A percentile compares a stretch with the other conserved stretches of the same genome.
Conservation (phyloP, 164 flowering plant genomes). For the Nymphaea colorata region DNA sequence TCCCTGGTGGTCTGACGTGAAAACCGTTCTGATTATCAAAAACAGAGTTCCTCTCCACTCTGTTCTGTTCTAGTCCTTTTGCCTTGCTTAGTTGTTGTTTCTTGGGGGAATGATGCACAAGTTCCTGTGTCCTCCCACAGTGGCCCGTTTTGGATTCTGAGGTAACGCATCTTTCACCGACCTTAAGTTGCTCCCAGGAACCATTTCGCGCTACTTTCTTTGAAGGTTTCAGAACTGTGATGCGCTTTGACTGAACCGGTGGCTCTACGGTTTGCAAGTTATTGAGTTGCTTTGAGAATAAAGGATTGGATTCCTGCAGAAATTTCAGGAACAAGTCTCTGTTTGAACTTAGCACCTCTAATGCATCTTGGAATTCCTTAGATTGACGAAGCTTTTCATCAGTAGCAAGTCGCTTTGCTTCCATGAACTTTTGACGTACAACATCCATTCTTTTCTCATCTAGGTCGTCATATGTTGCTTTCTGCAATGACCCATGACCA, state of each 20-base stretch:
- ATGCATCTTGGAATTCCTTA: constrained; percentile 81
- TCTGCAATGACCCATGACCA: constrained; percentile 27
- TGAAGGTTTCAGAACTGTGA: constrained; percentile 80
- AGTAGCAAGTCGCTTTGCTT: constrained; percentile 67
- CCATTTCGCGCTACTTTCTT: constrained; percentile 28
- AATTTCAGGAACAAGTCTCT: constrained; percentile 66
- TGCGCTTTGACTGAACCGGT: constrained; percentile 61
- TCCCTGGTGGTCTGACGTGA: not conserved
- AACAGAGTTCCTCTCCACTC: not conserved
- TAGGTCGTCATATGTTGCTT: constrained; percentile 20
- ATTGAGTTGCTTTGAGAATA: constrained; percentile 44
- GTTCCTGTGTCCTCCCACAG: constrained; percentile 23
- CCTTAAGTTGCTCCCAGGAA: not conserved
- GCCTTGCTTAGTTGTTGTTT: constrained; percentile 13
- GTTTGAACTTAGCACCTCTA: constrained; percentile 74
- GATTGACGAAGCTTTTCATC: constrained; percentile 75
- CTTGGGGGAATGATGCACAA: constrained; percentile 13
- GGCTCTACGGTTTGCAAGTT: constrained; percentile 37
- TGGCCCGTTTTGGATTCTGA: constrained; percentile 22
- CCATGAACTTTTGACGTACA: constrained; percentile 80
- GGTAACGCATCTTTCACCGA: constrained; percentile 14
- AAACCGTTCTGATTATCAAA: not conserved
- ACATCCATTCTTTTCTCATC: constrained; percentile 62
- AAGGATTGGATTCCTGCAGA: constrained; percentile 71
- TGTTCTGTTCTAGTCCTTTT: constrained; percentile 13